Evolutionary conservation across 164 flowering plant species (phyloP), one percentile per base, ranked within the genome.

Genomic region (Annona cherimola): DNA sequence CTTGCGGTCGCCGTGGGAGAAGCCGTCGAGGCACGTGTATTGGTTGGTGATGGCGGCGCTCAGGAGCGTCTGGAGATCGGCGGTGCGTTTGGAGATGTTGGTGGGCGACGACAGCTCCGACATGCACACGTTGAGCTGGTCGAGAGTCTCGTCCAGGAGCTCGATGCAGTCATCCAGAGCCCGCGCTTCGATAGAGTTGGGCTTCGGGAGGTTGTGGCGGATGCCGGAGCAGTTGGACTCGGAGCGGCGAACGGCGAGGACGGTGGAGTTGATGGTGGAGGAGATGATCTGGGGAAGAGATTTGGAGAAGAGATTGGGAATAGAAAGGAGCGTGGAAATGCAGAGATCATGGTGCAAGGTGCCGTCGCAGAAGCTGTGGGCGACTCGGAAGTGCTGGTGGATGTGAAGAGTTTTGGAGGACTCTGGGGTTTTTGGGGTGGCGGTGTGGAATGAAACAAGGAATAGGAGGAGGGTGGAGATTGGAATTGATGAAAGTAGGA

Each of bases 21-120:
- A 85, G 16, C 98, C 99, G 40, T 95, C 99, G 16, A 95, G 90
- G 75, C 98, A 95, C 1, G 98, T 93, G 84, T 79, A 76, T 74
- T 86, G 93, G 71, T 94, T 90, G 26, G 99, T 94, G 83, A 91
- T 91, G 14, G 93, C 92, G 1, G 81, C 99, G 70, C 99, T 94
- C 19, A 94, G 63, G 8, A 87, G 65, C 0, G 97, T 88, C 71
- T 82, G 84, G 45, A 91, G 41, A 57, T 88, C 87, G 43, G 75
- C 63, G 81, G 50, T 81, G 42, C 80, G 74, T 39, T 69, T 76
- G 8, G 79, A 16, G 11, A 81, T 18, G 4, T 84, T 67, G 4
- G 86, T 69, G 7, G 69, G 72, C 12, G 71, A n/a, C 41, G 81
- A 70, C 44, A 90, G 82, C 45, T 87, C 88, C 4, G 80, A 64